Evolutionary conservation across 768 basidiomycete species (phyloP).

Genomic region (Gloeopeniophorella convolvens): DNA sequence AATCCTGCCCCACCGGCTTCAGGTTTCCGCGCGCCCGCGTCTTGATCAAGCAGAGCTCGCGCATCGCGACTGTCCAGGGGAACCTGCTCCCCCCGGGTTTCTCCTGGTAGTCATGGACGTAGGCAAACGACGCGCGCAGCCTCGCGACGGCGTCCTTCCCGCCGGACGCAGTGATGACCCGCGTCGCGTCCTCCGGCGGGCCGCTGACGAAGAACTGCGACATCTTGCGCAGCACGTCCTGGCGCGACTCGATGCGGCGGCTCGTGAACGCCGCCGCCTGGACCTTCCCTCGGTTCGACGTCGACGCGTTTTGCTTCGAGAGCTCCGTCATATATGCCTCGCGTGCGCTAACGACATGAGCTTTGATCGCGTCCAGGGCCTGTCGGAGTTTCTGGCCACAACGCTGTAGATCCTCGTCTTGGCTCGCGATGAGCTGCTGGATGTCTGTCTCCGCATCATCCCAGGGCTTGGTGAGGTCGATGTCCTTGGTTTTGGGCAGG

Average conservation of each 20-base stretch:
- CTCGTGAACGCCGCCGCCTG: conserved; percentile 29
- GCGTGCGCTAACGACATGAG: neutral
- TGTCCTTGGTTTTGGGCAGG: conserved; percentile 19
- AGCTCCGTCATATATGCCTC: neutral
- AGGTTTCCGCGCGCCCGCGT: conserved; percentile 34
- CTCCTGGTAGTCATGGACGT: conserved; percentile 32
- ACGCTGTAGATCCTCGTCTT: conserved; percentile 33
- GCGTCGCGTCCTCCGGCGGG: conserved; percentile 25
- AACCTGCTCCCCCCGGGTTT: conserved; percentile 30
- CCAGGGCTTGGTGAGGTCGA: conserved; percentile 35
- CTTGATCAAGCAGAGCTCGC: conserved; percentile 49
- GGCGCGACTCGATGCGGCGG: conserved; percentile 38
- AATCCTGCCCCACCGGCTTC: conserved; percentile 36
- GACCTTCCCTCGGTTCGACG: neutral
- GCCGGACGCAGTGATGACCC: conserved; percentile 26
- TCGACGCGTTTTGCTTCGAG: neutral
- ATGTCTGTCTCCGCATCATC: conserved; percentile 26
- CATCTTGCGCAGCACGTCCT: conserved; percentile 39
- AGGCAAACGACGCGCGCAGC: conserved; percentile 48
- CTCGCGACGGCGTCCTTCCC: conserved; percentile 30
- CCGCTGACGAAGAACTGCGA: conserved; percentile 36
- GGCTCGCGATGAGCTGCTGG: conserved; percentile 28
- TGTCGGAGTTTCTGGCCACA: conserved; percentile 19
- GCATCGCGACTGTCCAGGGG: conserved; percentile 50
- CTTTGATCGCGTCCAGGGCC: conserved; percentile 6